Evolutionary conservation across 2,329 filamentous ascomycete genomes (phyloP).

Genomic region (Penicillium sp.): DNA sequence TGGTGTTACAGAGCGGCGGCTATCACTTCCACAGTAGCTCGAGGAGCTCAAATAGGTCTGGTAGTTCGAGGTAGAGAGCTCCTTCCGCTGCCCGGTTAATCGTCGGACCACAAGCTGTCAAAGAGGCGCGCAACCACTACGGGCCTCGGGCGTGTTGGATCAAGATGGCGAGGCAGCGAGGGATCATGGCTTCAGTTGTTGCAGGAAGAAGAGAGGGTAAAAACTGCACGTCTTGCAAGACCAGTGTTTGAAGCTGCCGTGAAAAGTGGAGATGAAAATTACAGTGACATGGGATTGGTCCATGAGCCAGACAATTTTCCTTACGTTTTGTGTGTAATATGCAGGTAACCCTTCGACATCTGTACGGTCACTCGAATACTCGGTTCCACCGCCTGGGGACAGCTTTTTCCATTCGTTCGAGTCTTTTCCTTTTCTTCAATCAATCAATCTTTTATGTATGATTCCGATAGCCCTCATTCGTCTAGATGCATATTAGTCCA

Average conservation of each 20-base stretch:
- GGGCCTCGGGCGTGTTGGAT: neutral
- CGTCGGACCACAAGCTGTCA: conserved; percentile 2
- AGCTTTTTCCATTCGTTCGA: too few species aligned
- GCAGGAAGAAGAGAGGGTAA: neutral
- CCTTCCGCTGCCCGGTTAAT: conserved; percentile 2
- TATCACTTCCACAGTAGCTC: neutral
- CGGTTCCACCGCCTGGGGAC: too few species aligned
- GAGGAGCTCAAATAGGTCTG: neutral
- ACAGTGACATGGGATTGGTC: too few species aligned
- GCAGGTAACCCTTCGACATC: too few species aligned
- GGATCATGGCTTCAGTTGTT: conserved; percentile 8
- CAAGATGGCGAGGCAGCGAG: neutral
- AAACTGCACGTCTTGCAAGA: neutral
- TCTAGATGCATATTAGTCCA: too few species aligned
- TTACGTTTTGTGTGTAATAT: too few species aligned
- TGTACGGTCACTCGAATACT: too few species aligned
- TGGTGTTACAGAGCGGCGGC: neutral
- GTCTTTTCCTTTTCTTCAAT: too few species aligned
- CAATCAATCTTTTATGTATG: too few species aligned
- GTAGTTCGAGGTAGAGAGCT: neutral
- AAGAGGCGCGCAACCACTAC: conserved; percentile 14
- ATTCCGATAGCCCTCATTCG: too few species aligned
- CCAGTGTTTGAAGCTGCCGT: neutral
- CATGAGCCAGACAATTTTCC: too few species aligned
- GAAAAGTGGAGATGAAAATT: too few species aligned